Base-by-base conservation (phyloP, 202 grass and related monocot species). In the Zizania palustris region DNA sequence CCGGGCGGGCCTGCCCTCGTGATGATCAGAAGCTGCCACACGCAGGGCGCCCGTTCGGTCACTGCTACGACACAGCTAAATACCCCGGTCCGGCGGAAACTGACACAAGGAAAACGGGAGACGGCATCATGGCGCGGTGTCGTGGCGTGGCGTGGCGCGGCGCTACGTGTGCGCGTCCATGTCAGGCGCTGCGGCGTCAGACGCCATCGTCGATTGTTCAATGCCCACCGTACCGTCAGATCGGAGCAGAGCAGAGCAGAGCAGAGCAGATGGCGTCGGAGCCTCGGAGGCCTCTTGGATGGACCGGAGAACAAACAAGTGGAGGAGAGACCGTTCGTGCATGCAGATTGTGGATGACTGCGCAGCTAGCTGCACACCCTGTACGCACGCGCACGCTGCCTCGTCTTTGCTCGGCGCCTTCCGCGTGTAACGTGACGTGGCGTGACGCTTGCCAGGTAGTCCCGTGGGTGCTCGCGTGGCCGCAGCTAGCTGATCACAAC, bases 21-120 rank as follows among this genome's bases (percentile, higher is more conserved):
- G 55, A 57, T 33, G 18, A 1, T 41, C 57, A 28, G 71, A 83
- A 83, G 75, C 45, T 38, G 75, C 63, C 80, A 63, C 49, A 63
- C 61, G 73, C 61, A 55, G 56, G 68, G 46, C 10, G 62, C 68
- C 45, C 9, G 80, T 57, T 22, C 39, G 18, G 10, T 10, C 34
- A 69, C 85, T 88, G 80, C 69, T 74, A 5, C 33, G 34, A 44
- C 45, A 40, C 85, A 73, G 85, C 67, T 9, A 5, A 16, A 2
- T 3, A 61, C 78, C 80, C 74, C 74, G 62, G 85, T 10, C 69
- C 63, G 45, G 75, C 21, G 75, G 75, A 80, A 84, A 28, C 80
- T 69, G 80, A 87, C 85, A 63, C 75, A 55, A 5, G 80, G 63
- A 84, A 84, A 84, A 69, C 75, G 80, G 85, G 63, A 63, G 36